These are phyloP conservation scores for Pseudogymnoascus sp. DNA, from an alignment of 2,329 filamentous ascomycete species.

Conservation along the genomic window DNA sequence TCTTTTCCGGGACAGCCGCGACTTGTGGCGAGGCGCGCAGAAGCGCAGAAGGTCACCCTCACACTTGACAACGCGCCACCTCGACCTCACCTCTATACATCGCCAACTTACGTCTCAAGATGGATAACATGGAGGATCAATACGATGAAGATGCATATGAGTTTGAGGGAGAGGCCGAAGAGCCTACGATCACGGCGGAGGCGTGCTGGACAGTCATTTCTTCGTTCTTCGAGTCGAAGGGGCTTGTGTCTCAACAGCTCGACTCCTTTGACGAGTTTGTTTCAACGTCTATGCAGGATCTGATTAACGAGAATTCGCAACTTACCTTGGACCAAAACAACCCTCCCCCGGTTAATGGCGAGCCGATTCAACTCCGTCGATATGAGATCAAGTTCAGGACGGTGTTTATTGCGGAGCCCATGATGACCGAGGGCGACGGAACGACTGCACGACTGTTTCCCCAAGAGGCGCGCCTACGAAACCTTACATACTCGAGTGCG, in stretches of 20 bases:
- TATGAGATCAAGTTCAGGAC: constrained; percentile 94
- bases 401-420: constrained; percentile 80
- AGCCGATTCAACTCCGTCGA: constrained; percentile 76
- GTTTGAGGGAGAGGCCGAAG: constrained; percentile 60
- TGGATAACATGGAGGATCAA: constrained; percentile 32
- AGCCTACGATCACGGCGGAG: constrained; percentile 77
- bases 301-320: constrained; percentile 85
- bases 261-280: constrained; percentile 99
- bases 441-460: constrained; percentile 79
- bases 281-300: constrained; percentile 85
- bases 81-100: constrained; percentile 1
- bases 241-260: constrained; percentile 92
- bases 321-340: constrained; percentile 93
- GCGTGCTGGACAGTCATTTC: constrained; percentile 98
- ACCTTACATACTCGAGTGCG: constrained; percentile 89
- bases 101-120: constrained; percentile 17
- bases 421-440: constrained; percentile 89
- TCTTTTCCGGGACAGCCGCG: constrained; percentile 2
- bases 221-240: constrained; percentile 93
- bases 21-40: constrained; percentile 11
- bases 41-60: constrained; percentile 3
- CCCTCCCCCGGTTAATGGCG: constrained; percentile 66
- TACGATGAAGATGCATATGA: constrained; percentile 60
- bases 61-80: constrained; percentile 11
- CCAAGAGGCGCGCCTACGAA: constrained; percentile 91